phyloP scores from a whole-genome alignment of 176 grass and related monocot genomes.

The Oryza rufipogon region DNA sequence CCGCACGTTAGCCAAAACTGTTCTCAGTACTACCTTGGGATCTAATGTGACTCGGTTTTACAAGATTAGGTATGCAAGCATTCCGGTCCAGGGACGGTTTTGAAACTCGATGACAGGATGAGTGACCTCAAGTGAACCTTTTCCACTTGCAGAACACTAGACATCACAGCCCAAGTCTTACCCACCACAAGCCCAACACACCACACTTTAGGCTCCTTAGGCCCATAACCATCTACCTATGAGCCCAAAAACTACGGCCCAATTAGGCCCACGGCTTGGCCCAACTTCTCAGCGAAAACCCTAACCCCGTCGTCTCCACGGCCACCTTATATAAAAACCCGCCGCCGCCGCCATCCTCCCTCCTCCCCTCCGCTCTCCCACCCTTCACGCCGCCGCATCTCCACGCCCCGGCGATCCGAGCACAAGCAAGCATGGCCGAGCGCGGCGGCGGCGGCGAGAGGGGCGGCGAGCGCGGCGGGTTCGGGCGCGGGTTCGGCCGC shows the following conservation, averaged over 20 bases:
- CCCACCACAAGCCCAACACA: too few relatives aligned
- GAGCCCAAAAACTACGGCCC: not conserved
- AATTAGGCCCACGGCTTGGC: not conserved
- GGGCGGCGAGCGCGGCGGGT: constrained; percentile 53
- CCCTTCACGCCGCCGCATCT: constrained; percentile 33
- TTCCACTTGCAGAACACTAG: too few relatives aligned
- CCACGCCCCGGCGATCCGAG: not conserved
- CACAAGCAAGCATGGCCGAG: constrained; percentile 49
- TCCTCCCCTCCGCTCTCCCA: too few relatives aligned
- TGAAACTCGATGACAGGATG: too few relatives aligned
- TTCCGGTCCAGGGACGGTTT: too few relatives aligned
- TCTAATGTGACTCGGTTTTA: too few relatives aligned
- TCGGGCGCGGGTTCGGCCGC: constrained; percentile 57
- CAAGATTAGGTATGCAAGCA: too few relatives aligned
- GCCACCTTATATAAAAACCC: not conserved
- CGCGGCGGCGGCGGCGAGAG: constrained; percentile 44
- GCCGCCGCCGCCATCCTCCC: not conserved
- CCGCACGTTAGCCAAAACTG: too few relatives aligned
- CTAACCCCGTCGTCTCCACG: constrained; percentile 34
- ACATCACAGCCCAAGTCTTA: too few relatives aligned
- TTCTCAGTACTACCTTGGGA: too few relatives aligned
- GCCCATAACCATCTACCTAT: not conserved
- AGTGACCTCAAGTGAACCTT: too few relatives aligned
- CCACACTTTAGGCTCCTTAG: too few relatives aligned
- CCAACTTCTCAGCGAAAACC: constrained; percentile 26